Conservation (phyloP, 352 stramenopile genomes). For the Aphanomyces astaci region DNA sequence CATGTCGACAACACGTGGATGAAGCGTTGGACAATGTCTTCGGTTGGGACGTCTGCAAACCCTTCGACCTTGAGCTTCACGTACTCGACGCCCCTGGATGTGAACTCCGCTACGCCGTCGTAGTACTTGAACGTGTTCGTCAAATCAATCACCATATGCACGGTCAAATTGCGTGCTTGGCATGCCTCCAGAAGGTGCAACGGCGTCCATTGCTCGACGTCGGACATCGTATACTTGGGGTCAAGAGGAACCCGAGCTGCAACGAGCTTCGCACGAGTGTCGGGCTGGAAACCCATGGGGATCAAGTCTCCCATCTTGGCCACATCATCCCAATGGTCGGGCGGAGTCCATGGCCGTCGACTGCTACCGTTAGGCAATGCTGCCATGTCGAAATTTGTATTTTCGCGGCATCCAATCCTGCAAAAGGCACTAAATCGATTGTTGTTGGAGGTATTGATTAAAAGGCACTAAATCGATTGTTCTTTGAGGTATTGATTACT, state of each 20-base stretch:
- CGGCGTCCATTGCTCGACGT: slow-evolving; percentile 49
- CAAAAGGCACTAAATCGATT: not conserved
- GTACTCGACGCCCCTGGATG: slow-evolving; percentile 44
- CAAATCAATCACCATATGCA: slow-evolving; percentile 69
- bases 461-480: no score
- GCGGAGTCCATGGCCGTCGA: slow-evolving; percentile 16
- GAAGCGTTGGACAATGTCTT: slow-evolving; percentile 48
- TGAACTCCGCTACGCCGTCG: slow-evolving; percentile 45
- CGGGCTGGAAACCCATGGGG: slow-evolving; percentile 27
- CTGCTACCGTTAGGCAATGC: not conserved
- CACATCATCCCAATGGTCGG: slow-evolving; percentile 76
- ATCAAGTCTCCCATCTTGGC: slow-evolving; percentile 58
- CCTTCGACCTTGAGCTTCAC: slow-evolving; percentile 73
- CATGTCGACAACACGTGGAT: slow-evolving; percentile 19
- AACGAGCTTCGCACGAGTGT: slow-evolving; percentile 33
- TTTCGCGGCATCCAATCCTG: not conserved
- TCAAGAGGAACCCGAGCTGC: slow-evolving; percentile 65
- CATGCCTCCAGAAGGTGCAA: slow-evolving; percentile 46
- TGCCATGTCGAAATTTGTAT: not conserved
- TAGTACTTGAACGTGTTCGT: slow-evolving; percentile 85
- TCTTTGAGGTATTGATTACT: no score
- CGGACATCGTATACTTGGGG: slow-evolving; percentile 38
- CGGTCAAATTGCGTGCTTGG: slow-evolving; percentile 29
- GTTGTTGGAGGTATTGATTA: no score
- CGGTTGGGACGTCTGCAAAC: slow-evolving; percentile 44